Base-by-base conservation (phyloP, 2,329 filamentous ascomycete species). In the Alternaria sp. region DNA sequence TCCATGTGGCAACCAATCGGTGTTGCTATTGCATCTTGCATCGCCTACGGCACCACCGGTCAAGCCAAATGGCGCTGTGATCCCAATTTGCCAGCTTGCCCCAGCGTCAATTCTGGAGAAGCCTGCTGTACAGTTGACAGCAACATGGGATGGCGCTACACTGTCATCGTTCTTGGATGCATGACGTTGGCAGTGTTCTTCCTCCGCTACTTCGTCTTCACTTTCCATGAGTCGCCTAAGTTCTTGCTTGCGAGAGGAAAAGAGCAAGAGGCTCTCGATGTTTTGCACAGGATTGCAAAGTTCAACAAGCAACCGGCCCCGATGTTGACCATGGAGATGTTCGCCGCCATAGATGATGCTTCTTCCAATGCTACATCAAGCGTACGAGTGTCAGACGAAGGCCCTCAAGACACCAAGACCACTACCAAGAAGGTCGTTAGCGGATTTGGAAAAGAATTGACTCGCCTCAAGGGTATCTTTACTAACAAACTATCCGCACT, bases 111-210 rank as follows among this genome's bases (percentile, higher is more conserved):
- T 22, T 16, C 54, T 18, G 57, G 57, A 39, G 47, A 51, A 22
- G 46, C 26, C n/a, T 60, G 57, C 14, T 60, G 57, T 24, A 60
- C 57, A 7, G 57, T 60, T 5, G 57, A 42, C 32, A 68, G 63
- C 48, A 74, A 74, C 42, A 74, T 74, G 72, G 72, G 71, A n/a
- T 74, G 71, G 70, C 66, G 70, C 5, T 74, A 74, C 46, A 68
- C 69, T 42, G 59, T 74, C 38, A 72, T 74, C 34, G 62, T 72
- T 5, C 69, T 74, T 7, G 71, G 71, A 3, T 58, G 48, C 22
- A 69, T 74, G 62, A 72, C 71, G 3, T 49, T 74, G n/a, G 48
- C 66, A 3, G 62, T 74, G 3, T 74, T 74, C 48, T 70, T 64
- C 51, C 66, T 72, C 12, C 72, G 72, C 38, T 74, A 62, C 62